Base-by-base conservation (phyloP, 2,329 filamentous ascomycete species). In the Capronia americana region DNA sequence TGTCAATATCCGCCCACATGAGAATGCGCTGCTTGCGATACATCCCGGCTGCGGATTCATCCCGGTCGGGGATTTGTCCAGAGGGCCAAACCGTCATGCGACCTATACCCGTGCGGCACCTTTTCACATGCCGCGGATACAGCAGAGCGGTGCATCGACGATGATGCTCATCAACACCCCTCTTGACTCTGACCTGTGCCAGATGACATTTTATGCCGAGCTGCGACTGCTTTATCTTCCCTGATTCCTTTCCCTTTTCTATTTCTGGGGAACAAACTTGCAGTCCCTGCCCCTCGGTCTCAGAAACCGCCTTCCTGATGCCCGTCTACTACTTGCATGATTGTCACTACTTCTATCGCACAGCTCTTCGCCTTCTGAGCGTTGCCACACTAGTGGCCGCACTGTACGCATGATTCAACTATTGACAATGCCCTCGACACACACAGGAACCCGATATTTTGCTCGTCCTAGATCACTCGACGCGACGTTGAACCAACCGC, bases 321-420 rank as follows among this genome's bases (percentile, higher is more conserved):
- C 91, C 91, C 83, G 80, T 85, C 74, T 94, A 92, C 79, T 96
- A 84, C 79, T 83, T 92, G 65, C 90, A 95, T 84, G 91, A 96
- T 80, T 96, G 91, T 76, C 92, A 96, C 78, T 96, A 96, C 82
- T 96, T 96, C 82, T 95, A 92, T 83, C 92, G 92, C 84, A 96
- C 90, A 79, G 91, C 92, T 77, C 83, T 96, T 81, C 92, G 92
- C 84, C 89, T 93, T 77, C 83, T 96, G 74, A 94, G 91, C 76
- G 88, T 96, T 74, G 86, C 88, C 81, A 96, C 91, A 74, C 86
- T 83, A 75, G 87, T 96, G 79, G 92, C 90, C 72, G 89, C 90
- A 73, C 83, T 92, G 62, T 92, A 92, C 83, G 86, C 85, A 79
- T 92, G 83, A 85, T 73, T 63, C 72, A 73, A 68, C 74, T 74